Evolutionary conservation across 352 stramenopile genomes (phyloP).

Genomic region (Globisporangium okanoganense): DNA sequence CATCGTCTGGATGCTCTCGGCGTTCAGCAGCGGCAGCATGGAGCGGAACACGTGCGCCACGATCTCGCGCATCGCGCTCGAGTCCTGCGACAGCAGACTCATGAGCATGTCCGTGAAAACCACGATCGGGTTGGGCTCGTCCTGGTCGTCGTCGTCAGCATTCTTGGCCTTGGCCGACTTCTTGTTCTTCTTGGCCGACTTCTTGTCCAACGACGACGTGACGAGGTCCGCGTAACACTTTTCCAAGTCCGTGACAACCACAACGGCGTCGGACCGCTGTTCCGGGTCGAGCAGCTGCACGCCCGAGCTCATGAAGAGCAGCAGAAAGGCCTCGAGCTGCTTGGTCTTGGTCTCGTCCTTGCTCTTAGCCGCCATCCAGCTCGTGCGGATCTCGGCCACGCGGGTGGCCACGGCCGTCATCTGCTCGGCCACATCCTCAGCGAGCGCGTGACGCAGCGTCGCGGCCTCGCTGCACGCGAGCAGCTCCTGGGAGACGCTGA

Average conservation of each 20-base stretch:
- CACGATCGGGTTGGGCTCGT: constrained; percentile 47
- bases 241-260: constrained; percentile 59
- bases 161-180: constrained; percentile 25
- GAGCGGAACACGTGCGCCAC: constrained; percentile 78
- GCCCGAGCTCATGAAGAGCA: constrained; percentile 72
- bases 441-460: constrained; percentile 38
- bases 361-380: constrained; percentile 14
- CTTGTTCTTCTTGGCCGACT: constrained; percentile 19
- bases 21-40: constrained; percentile 62
- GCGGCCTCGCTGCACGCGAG: constrained; percentile 18
- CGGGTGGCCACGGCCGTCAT: constrained; percentile 34
- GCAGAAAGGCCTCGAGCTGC: constrained; percentile 57
- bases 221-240: constrained; percentile 67
- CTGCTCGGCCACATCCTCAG: constrained; percentile 25
- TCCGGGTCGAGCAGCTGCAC: constrained; percentile 69
- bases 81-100: constrained; percentile 79
- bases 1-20: constrained; percentile 63
- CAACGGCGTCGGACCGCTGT: constrained; percentile 55
- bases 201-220: constrained; percentile 28
- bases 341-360: constrained; percentile 22
- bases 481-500: constrained; percentile 33
- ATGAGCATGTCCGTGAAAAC: constrained; percentile 82
- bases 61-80: constrained; percentile 79
- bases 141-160: constrained; percentile 6
- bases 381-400: constrained; percentile 25